Evolutionary conservation across 2,329 filamentous ascomycete genomes (phyloP), one percentile per base, ranked within the genome.

Genomic region (Diplodia sapinea): DNA sequence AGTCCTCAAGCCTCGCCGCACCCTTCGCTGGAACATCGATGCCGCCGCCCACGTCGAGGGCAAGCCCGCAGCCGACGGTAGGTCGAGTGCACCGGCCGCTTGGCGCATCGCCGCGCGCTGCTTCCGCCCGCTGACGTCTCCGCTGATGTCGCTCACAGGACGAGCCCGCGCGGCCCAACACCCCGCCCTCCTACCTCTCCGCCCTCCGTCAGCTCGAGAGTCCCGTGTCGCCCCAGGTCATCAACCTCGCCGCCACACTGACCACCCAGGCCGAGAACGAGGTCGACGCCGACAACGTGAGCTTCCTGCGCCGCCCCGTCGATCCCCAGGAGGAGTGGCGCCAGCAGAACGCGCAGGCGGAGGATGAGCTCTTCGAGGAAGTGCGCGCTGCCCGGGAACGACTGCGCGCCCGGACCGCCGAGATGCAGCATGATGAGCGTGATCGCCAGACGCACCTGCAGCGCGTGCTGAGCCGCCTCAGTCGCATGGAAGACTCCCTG

Each of bases 201-300:
- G 80, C 81, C 67, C 77, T 83, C 68, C 80, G 78, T 71, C 76
- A 79, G 66, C 77, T 85, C 68, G 78, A 83, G 71, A 83, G 80
- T 71, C 81, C 84, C 57, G 81, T 83, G 50, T 73, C 74, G 70
- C 71, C 73, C 51, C 72, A 75, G 70, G 74, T 76, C 26, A 79
- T 83, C 66, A 82, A 85, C 71, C 79, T 85, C 68, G 82, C 84
- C 62, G 76, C 82, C 49, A 85, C 83, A 50, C 78, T 85, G 52
- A 81, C 80, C 69, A 82, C 79, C 23, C 77, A 78, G 68, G 77
- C 78, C 51, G 81, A 80, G 71, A 79, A 84, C 71, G 80, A 81
- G 69, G 80, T 77, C 66, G 76, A 80, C 61, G 76, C 82, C 73
- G 83, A 82, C 69, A 86, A 85, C 75, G 76, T 84, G 70, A 82